These are phyloP conservation scores for Rhypophila decipiens DNA, from an alignment of 495 filamentous ascomycete species.

Conservation along the genomic window DNA sequence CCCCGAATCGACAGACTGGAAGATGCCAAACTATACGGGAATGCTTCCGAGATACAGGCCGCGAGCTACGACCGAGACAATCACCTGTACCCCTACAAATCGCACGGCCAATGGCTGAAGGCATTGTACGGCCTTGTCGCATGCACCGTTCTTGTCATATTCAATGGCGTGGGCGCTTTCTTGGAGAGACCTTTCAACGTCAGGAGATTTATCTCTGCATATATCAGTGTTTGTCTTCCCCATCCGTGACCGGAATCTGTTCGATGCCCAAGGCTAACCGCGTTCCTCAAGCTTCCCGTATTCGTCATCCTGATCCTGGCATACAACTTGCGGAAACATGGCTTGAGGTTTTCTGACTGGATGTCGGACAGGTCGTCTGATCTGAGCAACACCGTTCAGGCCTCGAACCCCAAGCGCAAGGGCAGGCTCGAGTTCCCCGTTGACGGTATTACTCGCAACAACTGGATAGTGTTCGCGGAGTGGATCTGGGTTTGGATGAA, in stretches of 20 bases:
- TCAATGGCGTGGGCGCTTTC: constrained; percentile 40
- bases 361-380: constrained; percentile 29
- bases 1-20: no score
- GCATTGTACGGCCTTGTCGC: constrained; percentile 39
- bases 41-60: constrained; percentile 26
- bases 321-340: constrained; percentile 31
- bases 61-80: constrained; percentile 39
- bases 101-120: constrained; percentile 41
- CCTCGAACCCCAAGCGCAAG: constrained; percentile 19
- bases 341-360: constrained; percentile 21
- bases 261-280: background rate
- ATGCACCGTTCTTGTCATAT: constrained; percentile 36
- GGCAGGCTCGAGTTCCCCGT: constrained; percentile 29
- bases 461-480: constrained; percentile 15
- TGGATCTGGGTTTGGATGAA: constrained; percentile 36
- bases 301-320: constrained; percentile 28
- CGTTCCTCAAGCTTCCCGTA: constrained; percentile 18
- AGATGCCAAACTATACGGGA: constrained; percentile 25
- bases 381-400: constrained; percentile 28
- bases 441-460: constrained; percentile 21
- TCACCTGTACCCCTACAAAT: constrained; percentile 40
- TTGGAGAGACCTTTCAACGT: constrained; percentile 28
- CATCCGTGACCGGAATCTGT: background rate
- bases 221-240: constrained; percentile 38
- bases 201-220: constrained; percentile 38